Evolutionary conservation across 129 eudicot species (phyloP), one percentile per base, ranked within the genome.

Genomic region (Centaurea solstitialis): DNA sequence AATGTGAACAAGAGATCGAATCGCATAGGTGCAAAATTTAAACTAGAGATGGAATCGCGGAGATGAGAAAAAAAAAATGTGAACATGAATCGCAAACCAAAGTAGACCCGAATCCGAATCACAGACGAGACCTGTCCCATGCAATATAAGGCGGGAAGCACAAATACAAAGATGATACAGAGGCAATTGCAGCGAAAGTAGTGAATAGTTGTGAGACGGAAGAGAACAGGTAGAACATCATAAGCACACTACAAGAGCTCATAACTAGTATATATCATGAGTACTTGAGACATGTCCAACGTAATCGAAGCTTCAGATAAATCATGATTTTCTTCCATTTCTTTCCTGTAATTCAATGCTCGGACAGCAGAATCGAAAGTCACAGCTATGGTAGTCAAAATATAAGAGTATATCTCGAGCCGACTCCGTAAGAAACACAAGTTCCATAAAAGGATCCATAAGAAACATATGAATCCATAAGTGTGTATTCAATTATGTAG

Each of bases 171-270:
- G 97, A 89, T 11, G 97, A 89, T 13, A 67, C 88, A 0, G 97
- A 90, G 30, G 99, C 97, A 72, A 92, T 68, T 9, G 99, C 88
- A 10, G 97, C 90, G 82, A 94, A 92, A 78, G 85, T 97, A 9
- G 99, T 94, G 76, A 94, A 97, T 65, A 94, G 86, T 72, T 92
- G 99, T 69, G 99, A 94, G 73, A 94, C 97, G 4, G 99, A 92
- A 67, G 99, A 92, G 87, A 94, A 94, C 77, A 94, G 72, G 87
- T 94, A 94, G 87, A 94, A 94, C 99, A 94, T 94, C 50, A 88
- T 70, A 38, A 94, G 85, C 81, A 94, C 78, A 89, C 99, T 94
- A 83, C 88, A 89, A 1, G 99, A 94, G 86, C 99, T 92, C 99
- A 94, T 89, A 62, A 94, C 85, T 9, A 97, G 99, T n/a, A n/a